A percentile compares a stretch with the other conserved stretches of the same genome.
These are phyloP conservation scores for Heliocybe sulcata DNA, from an alignment of 1,284 basidiomycete species.

Conservation along the genomic window DNA sequence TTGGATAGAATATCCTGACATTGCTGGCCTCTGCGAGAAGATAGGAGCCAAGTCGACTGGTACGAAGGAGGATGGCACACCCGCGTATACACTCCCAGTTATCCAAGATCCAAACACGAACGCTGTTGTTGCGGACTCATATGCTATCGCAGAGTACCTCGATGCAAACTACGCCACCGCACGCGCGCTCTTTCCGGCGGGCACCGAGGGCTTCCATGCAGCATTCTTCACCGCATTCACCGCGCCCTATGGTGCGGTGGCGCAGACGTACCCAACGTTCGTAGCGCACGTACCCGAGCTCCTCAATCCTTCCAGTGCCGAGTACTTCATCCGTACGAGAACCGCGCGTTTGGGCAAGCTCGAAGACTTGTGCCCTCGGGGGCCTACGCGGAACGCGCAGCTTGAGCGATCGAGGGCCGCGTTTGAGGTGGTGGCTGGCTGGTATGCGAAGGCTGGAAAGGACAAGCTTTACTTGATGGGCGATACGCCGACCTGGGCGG, in stretches of 20 bases:
- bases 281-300: conserved; percentile 9
- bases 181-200: conserved; percentile 19
- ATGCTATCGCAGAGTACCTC: conserved; percentile 29
- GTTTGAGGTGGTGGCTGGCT: conserved; percentile 15
- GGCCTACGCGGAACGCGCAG: conserved; percentile 16
- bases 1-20: conserved; percentile 31
- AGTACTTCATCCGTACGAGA: conserved; percentile 24
- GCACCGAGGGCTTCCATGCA: conserved; percentile 15
- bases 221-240: conserved; percentile 13
- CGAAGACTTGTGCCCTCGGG: conserved; percentile 24
- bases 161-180: conserved; percentile 25
- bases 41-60: conserved; percentile 23
- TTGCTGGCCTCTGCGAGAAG: conserved; percentile 20
- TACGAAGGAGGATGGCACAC: conserved; percentile 18
- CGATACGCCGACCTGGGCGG: conserved; percentile 26
- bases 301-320: conserved; percentile 21
- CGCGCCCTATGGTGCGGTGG: conserved; percentile 4
- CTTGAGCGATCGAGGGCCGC: conserved; percentile 18
- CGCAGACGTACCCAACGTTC: conserved; percentile 7
- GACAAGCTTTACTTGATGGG: conserved; percentile 25
- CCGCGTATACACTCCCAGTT: conserved; percentile 29
- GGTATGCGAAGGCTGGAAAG: conserved; percentile 17
- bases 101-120: conserved; percentile 24
- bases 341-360: conserved; percentile 21
- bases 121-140: conserved; percentile 23